Conservation (phyloP, 2,329 filamentous ascomycete species). For the Elsinoe perseae region DNA sequence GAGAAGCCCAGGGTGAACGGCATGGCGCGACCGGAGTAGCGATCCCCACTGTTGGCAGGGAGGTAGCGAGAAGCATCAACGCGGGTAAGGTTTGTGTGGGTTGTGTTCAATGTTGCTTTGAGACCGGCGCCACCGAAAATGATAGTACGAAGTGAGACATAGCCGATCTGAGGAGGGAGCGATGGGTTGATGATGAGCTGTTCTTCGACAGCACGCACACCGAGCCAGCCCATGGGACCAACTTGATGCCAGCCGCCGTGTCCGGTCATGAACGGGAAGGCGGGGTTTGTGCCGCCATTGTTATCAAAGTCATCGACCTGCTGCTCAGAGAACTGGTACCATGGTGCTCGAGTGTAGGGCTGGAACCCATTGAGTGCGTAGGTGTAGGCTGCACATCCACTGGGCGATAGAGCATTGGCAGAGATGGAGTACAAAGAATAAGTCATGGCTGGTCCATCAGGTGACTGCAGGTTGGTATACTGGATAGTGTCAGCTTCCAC, state of each 20-base stretch:
- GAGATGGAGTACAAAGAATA: slow-evolving; percentile 62
- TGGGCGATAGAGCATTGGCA: slow-evolving; percentile 56
- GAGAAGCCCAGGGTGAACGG: slow-evolving; percentile 46
- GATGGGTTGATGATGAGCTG: slow-evolving; percentile 56
- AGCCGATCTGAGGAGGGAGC: slow-evolving; percentile 56
- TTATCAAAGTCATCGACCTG: slow-evolving; percentile 50
- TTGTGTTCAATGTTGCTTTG: slow-evolving; percentile 53
- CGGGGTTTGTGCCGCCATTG: slow-evolving; percentile 61
- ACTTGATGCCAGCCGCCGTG: slow-evolving; percentile 63
- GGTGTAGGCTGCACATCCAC: slow-evolving; percentile 61
- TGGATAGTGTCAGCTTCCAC: slow-evolving; percentile 5
- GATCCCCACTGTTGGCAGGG: slow-evolving; percentile 44
- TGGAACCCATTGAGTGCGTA: slow-evolving; percentile 57
- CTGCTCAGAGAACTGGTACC: slow-evolving; percentile 65
- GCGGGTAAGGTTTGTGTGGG: slow-evolving; percentile 56
- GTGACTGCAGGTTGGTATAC: slow-evolving; percentile 55
- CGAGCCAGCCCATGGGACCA: slow-evolving; percentile 59
- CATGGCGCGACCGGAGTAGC: slow-evolving; percentile 48
- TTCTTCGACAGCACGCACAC: slow-evolving; percentile 53
- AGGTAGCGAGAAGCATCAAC: slow-evolving; percentile 37
- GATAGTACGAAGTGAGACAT: slow-evolving; percentile 54
- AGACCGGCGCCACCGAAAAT: slow-evolving; percentile 61
- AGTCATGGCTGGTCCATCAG: slow-evolving; percentile 64
- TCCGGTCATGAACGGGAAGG: slow-evolving; percentile 64
- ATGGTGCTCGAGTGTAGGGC: slow-evolving; percentile 59